Percentiles rank a stretch among this genome's conserved stretches.
Evolutionary conservation across 73 alveolate species (phyloP).

Genomic region (Tetrahymena thermophila): DNA sequence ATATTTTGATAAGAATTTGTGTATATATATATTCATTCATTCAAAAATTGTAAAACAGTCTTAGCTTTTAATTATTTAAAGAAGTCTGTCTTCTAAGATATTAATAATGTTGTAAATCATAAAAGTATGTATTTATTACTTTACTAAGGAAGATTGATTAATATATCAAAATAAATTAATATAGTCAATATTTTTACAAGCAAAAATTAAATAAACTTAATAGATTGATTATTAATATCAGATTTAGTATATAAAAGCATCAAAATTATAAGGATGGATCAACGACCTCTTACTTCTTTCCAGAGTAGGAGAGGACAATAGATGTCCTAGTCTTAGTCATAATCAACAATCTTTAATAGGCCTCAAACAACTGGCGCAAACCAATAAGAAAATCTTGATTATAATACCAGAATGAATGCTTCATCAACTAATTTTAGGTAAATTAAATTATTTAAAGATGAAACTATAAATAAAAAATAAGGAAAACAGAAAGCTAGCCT

Average conservation of each 20-base stretch:
- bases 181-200: background rate
- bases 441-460: background rate
- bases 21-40: background rate
- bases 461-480: background rate
- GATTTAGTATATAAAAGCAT: background rate
- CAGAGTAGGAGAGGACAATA: background rate
- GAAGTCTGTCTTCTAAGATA: background rate
- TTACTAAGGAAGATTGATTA: background rate
- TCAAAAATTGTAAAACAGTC: background rate
- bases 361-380: background rate
- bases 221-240: background rate
- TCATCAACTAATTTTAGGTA: background rate
- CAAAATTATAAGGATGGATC: background rate
- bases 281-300: background rate
- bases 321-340: background rate
- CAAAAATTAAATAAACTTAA: background rate
- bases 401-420: background rate
- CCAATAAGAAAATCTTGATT: background rate
- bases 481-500: background rate
- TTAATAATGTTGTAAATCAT: background rate
- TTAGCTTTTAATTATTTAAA: background rate
- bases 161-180: background rate
- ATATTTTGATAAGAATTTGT: background rate
- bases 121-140: background rate
- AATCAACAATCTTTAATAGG: background rate